Conservation (phyloP, 179 eudicot species). For the Drosera spatulata region DNA sequence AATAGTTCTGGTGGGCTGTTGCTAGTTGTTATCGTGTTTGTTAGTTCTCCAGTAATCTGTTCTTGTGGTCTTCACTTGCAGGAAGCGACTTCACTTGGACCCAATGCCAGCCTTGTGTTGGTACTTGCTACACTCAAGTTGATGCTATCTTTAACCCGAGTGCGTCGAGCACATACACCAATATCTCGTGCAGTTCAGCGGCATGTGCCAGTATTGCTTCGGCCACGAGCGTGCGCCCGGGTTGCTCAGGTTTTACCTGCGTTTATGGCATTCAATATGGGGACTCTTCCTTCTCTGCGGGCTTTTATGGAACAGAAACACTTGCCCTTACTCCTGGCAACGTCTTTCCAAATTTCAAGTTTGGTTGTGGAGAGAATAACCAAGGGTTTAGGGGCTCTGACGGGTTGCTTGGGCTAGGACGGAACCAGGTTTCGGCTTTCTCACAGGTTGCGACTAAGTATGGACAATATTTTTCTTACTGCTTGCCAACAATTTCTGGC, state of each 20-base stretch:
- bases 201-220: slow-evolving; percentile 35
- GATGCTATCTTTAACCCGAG: slow-evolving; percentile 54
- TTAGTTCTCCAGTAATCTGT: too few species aligned
- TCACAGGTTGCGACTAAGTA: slow-evolving; percentile 50
- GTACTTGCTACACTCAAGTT: slow-evolving; percentile 46
- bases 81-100: slow-evolving; percentile 81
- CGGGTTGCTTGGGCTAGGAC: slow-evolving; percentile 66
- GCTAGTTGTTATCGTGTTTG: too few species aligned
- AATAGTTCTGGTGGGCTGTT: too few species aligned
- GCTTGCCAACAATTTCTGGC: slow-evolving; percentile 10
- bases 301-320: slow-evolving; percentile 49
- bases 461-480: slow-evolving; percentile 55
- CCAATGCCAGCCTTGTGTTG: slow-evolving; percentile 54
- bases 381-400: slow-evolving; percentile 60
- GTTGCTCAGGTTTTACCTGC: slow-evolving; percentile 43
- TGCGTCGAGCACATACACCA: slow-evolving; percentile 39
- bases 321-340: slow-evolving; percentile 27
- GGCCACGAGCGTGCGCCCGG: slow-evolving; percentile 40
- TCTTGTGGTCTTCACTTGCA: slow-evolving; percentile 7
- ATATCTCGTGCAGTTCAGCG: slow-evolving; percentile 45
- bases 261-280: slow-evolving; percentile 67
- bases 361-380: slow-evolving; percentile 86
- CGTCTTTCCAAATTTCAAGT: slow-evolving; percentile 28
- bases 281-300: slow-evolving; percentile 60
- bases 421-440: slow-evolving; percentile 38